These are phyloP conservation scores for Rhodomyrtus tomentosa DNA, from an alignment of 345 rosid species.

Conservation along the genomic window DNA sequence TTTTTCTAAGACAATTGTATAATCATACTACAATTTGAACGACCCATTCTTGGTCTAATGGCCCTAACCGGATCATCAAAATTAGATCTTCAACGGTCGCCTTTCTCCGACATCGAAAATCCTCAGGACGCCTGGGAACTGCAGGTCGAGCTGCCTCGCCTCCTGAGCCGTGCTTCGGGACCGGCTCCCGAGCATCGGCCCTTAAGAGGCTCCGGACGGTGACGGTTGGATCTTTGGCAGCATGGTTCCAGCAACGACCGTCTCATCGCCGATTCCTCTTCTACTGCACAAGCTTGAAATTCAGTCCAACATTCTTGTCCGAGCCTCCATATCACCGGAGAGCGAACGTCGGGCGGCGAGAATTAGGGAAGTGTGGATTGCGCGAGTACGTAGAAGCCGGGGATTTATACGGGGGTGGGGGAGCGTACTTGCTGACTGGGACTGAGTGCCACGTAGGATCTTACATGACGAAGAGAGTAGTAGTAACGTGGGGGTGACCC, in stretches of 20 bases:
- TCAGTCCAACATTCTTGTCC: neutral
- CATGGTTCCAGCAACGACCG: conserved; percentile 1
- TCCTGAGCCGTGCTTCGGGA: conserved; percentile 48
- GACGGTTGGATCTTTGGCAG: conserved; percentile 60
- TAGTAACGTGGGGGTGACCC: too few species aligned
- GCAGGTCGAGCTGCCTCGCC: conserved; percentile 39
- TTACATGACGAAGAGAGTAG: too few species aligned
- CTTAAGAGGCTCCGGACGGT: conserved; percentile 5
- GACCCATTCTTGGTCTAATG: neutral
- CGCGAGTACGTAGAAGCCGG: neutral
- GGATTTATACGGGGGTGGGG: neutral
- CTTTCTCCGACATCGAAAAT: conserved; percentile 32
- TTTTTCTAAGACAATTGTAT: neutral
- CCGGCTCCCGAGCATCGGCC: conserved; percentile 35
- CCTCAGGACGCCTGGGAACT: conserved; percentile 35
- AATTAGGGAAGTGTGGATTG: neutral
- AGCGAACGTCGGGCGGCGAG: conserved; percentile 15
- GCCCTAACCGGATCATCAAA: neutral
- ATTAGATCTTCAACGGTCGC: neutral
- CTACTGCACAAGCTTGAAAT: neutral
- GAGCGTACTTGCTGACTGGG: neutral
- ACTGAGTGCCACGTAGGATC: neutral
- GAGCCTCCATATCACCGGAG: neutral
- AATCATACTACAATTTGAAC: neutral
- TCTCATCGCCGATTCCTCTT: neutral